Evolutionary conservation across 768 basidiomycete genomes (phyloP).

Genomic region (Tricholoma sp.): DNA sequence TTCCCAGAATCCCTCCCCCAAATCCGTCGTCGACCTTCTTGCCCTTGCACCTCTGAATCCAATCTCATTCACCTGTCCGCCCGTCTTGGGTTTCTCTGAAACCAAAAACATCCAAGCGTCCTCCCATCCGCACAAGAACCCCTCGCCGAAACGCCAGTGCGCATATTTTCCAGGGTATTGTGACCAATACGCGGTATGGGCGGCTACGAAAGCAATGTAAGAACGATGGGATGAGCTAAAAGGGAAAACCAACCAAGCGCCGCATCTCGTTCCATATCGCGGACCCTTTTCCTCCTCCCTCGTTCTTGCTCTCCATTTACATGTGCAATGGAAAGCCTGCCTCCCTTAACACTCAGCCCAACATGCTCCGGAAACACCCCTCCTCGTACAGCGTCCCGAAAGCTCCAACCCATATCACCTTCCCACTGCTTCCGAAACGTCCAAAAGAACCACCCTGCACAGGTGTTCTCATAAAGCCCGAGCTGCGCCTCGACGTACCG

Average conservation of each 20-base stretch:
- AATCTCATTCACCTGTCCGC: constrained; percentile 41
- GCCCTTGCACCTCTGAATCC: constrained; percentile 66
- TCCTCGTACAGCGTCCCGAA: constrained; percentile 55
- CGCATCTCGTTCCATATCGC: constrained; percentile 20
- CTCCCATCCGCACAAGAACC: constrained; percentile 69
- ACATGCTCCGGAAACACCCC: constrained; percentile 57
- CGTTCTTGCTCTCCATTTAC: constrained; percentile 11
- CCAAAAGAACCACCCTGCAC: constrained; percentile 84
- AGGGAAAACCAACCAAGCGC: constrained; percentile 26
- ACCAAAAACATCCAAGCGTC: constrained; percentile 57
- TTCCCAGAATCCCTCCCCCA: constrained; percentile 57
- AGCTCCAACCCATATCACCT: constrained; percentile 74
- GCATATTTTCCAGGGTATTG: constrained; percentile 54
- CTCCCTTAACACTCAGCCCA: constrained; percentile 31
- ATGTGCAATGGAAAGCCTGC: constrained; percentile 1
- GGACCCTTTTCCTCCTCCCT: constrained; percentile 14
- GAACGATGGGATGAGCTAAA: constrained; percentile 4
- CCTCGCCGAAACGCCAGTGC: constrained; percentile 63
- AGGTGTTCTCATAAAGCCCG: constrained; percentile 53
- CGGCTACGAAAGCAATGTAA: constrained; percentile 19
- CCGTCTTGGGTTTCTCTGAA: constrained; percentile 12
- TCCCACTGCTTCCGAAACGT: constrained; percentile 66
- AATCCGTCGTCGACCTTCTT: constrained; percentile 37
- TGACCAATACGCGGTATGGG: constrained; percentile 38
- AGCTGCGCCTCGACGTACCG: constrained; percentile 61